Conservation (phyloP, 2,329 filamentous ascomycete genomes). For the Aspergillus unguis region DNA sequence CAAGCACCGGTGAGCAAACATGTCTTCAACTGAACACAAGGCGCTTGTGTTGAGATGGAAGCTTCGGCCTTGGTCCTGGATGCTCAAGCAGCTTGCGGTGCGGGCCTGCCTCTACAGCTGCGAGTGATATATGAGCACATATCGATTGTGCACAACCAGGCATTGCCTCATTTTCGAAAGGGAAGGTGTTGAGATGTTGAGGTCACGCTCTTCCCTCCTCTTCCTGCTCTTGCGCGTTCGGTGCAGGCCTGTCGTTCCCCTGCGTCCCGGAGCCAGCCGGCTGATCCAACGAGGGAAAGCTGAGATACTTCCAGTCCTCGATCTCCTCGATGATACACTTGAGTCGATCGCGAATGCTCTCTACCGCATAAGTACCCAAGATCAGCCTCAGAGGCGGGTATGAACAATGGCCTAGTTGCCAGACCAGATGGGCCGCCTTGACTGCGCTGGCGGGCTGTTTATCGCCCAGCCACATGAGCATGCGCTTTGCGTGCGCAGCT, state of each 20-base stretch:
- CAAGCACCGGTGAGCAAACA: no score
- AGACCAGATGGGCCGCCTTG: conserved; percentile 88
- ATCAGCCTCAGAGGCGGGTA: conserved; percentile 83
- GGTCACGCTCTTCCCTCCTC: neutral
- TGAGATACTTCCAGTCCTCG: conserved; percentile 87
- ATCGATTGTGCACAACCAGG: no score
- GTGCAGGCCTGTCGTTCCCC: neutral
- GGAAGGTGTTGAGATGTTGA: neutral
- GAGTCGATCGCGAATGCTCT: conserved; percentile 87
- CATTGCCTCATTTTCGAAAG: neutral
- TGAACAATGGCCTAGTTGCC: conserved; percentile 92
- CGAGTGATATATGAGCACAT: no score
- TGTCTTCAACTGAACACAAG: no score
- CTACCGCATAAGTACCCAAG: conserved; percentile 90
- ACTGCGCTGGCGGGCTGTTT: conserved; percentile 88
- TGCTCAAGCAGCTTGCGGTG: no score
- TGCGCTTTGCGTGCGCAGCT: conserved; percentile 80
- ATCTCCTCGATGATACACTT: conserved; percentile 91
- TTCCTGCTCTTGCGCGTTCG: conserved; percentile 1
- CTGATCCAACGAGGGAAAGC: conserved; percentile 54
- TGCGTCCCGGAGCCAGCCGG: conserved; percentile 8
- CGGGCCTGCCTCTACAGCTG: no score
- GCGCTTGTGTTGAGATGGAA: no score
- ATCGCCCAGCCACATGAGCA: conserved; percentile 92
- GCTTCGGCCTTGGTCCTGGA: no score